phyloP scores from a whole-genome alignment of 192 early-diverging fungal genomes.

The Backusella psychrophila region DNA sequence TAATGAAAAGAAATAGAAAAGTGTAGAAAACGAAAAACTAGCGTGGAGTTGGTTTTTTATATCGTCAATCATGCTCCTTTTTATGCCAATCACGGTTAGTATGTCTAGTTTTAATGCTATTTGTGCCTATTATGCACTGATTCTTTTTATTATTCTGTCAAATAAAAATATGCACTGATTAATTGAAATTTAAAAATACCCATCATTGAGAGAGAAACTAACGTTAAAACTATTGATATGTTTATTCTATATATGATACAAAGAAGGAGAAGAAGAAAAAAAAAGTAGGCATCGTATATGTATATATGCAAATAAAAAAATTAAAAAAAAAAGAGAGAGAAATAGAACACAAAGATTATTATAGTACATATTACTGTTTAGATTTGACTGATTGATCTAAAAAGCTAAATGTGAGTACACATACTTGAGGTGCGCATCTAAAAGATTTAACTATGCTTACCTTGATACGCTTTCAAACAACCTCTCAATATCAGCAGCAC shows the following conservation, averaged over 20 bases:
- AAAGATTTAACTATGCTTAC: background rate
- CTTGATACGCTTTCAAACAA: conserved; percentile 70
- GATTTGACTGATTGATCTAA: conserved; percentile 39
- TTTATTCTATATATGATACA: background rate
- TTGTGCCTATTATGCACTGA: too few relatives aligned
- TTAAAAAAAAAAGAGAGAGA: background rate
- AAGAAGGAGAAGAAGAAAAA: background rate
- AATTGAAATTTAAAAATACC: too few relatives aligned
- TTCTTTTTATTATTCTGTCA: too few relatives aligned
- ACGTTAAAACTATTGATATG: background rate
- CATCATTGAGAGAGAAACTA: too few relatives aligned
- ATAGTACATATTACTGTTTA: conserved; percentile 12
- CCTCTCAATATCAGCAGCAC: conserved; percentile 79
- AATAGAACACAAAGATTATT: background rate
- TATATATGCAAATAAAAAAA: background rate
- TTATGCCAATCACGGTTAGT: too few relatives aligned
- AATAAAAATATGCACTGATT: too few relatives aligned
- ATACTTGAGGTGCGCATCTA: background rate
- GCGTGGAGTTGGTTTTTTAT: too few relatives aligned
- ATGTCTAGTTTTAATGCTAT: too few relatives aligned
- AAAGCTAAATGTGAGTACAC: background rate
- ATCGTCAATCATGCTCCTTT: too few relatives aligned
- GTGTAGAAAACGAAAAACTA: too few relatives aligned
- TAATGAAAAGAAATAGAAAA: too few relatives aligned
- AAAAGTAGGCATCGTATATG: background rate